Percentiles rank a stretch among this genome's conserved stretches.
These are phyloP conservation scores for Sisymbrium altissimum DNA, from an alignment of 345 rosid species.

Conservation along the genomic window DNA sequence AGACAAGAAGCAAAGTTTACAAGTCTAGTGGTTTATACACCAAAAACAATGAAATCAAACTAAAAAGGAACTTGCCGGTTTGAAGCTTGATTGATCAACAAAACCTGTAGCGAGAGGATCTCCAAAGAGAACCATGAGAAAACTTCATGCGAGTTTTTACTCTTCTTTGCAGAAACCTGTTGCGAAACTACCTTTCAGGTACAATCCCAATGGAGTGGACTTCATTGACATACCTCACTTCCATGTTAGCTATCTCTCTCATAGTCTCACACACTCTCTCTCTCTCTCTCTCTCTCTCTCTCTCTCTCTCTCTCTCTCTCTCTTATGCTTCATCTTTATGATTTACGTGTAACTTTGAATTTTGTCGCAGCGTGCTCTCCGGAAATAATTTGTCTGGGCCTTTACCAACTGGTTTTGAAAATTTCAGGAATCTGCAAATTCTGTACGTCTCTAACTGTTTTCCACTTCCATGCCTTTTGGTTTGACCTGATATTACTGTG, in stretches of 20 bases:
- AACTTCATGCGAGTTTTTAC: not conserved
- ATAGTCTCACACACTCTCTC: not conserved
- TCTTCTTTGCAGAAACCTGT: constrained; percentile 4
- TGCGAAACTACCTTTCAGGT: constrained; percentile 47
- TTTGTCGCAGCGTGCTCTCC: constrained; percentile 33
- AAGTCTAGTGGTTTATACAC: no score
- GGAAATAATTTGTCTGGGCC: constrained; percentile 48
- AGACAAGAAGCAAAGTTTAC: no score
- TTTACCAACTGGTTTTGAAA: constrained; percentile 42
- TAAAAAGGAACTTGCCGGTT: not conserved
- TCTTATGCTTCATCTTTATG: not conserved
- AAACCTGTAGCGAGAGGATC: not conserved
- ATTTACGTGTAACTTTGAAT: not conserved
- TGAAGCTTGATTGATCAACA: not conserved
- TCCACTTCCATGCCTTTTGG: not conserved
- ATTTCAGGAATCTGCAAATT: constrained; percentile 38
- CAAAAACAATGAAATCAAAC: no score
- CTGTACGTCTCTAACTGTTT: constrained; percentile 32
- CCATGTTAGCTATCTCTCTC: constrained; percentile 39
- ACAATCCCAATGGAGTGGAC: constrained; percentile 59
- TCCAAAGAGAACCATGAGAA: not conserved
- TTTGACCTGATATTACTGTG: not conserved
- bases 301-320: not conserved
- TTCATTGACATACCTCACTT: constrained; percentile 33
- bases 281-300: not conserved